These are phyloP conservation scores for Mucor ambiguus DNA, from an alignment of 371 early-diverging fungal genomes.

Conservation along the genomic window DNA sequence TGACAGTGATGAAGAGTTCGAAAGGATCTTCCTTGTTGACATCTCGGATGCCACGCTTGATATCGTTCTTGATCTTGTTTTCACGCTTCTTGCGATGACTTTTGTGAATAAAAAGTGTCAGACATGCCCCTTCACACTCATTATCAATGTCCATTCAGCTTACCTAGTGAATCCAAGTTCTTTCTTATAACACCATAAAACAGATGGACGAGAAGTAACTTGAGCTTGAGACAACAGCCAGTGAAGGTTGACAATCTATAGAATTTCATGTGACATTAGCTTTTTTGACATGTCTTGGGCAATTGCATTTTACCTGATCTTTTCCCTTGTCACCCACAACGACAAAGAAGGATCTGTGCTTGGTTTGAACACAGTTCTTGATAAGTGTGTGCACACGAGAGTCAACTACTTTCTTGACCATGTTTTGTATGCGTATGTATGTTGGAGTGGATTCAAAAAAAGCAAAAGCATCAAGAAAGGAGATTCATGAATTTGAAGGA, in stretches of 20 bases:
- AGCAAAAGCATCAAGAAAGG: neutral
- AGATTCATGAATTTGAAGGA: neutral
- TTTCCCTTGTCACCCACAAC: constrained; percentile 95
- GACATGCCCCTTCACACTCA: too few relatives aligned
- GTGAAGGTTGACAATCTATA: constrained; percentile 92
- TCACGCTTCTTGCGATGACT: constrained; percentile 97
- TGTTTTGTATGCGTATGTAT: constrained; percentile 21
- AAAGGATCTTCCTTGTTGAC: constrained; percentile 95
- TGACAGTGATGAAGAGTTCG: constrained; percentile 93
- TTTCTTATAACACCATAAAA: constrained; percentile 99
- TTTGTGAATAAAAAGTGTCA: too few relatives aligned
- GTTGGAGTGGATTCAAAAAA: neutral
- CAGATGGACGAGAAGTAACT: constrained; percentile 88
- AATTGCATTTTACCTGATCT: constrained; percentile 85
- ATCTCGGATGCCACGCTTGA: constrained; percentile 88
- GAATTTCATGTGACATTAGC: neutral
- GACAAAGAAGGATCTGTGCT: constrained; percentile 96
- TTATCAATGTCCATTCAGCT: neutral
- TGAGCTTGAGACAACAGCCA: constrained; percentile 94
- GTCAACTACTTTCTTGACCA: constrained; percentile 92
- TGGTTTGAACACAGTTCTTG: constrained; percentile 86
- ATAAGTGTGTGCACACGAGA: constrained; percentile 92
- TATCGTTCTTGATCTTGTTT: constrained; percentile 88
- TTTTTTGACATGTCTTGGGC: too few relatives aligned
- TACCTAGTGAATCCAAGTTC: constrained; percentile 92